Percentiles rank a stretch among this genome's conserved stretches.
Evolutionary conservation across 78 protist species (phyloP).

Genomic region (Emiliania huxleyi): DNA sequence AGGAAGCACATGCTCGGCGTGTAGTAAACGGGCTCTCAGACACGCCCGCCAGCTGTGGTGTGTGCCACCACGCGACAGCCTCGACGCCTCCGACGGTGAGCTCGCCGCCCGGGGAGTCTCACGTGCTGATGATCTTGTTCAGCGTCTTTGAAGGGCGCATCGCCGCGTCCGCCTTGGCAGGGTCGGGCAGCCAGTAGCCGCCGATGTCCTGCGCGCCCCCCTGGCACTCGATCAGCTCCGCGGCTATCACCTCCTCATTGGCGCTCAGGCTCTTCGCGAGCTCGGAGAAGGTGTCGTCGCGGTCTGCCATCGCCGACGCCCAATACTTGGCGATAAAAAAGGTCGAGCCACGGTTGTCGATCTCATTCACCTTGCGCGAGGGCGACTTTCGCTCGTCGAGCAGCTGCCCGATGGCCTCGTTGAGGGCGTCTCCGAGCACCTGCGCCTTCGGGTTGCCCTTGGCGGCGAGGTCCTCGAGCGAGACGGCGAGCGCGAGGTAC

Average conservation of each 20-base stretch:
- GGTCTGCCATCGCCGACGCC: constrained; percentile 32
- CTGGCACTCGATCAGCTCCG: constrained; percentile 40
- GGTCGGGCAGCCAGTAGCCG: constrained; percentile 48
- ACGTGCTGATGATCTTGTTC: background rate
- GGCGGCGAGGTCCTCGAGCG: constrained; percentile 37
- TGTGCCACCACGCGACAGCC: too few species aligned
- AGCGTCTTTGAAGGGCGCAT: constrained; percentile 27
- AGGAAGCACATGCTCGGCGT: too few species aligned
- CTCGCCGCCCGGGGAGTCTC: too few species aligned
- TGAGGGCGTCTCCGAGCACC: constrained; percentile 24
- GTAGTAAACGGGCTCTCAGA: too few species aligned
- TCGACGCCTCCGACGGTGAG: too few species aligned
- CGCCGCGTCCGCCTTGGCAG: background rate
- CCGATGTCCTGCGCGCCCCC: constrained; percentile 35
- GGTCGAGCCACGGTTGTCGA: constrained; percentile 52
- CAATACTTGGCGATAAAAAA: constrained; percentile 52
- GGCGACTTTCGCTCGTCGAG: constrained; percentile 35
- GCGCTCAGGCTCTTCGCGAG: background rate
- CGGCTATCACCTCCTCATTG: background rate
- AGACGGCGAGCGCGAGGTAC: constrained; percentile 49
- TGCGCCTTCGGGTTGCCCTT: background rate
- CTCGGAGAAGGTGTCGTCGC: constrained; percentile 3
- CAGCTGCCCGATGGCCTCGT: constrained; percentile 24
- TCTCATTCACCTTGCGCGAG: constrained; percentile 28
- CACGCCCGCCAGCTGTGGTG: too few species aligned